Base-by-base conservation (phyloP, 2,329 filamentous ascomycete genomes). In the Chaetomium sp. region DNA sequence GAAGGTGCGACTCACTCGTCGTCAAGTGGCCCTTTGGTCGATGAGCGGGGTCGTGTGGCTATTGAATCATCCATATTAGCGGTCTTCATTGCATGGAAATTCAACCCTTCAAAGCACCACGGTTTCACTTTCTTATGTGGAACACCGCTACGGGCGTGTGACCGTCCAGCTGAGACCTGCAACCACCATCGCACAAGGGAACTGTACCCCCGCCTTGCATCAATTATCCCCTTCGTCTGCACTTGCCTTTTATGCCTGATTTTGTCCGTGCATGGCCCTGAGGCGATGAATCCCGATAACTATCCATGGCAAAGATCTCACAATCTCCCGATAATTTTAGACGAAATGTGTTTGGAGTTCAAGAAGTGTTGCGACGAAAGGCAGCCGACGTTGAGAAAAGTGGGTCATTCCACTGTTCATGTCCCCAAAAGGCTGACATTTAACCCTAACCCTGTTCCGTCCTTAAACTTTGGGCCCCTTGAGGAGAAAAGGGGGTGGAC, bases 1-100 rank as follows among this genome's bases (percentile, higher is more conserved):
- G 59, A 49, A 41, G 8, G 2, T 11, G 41, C 42, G 27, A 92
- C 87, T 92, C 87, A 60, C 54, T 86, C 82, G 59, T 76, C 74
- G 65, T 94, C 89, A 19, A 95, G 75, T 4, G 90, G 90, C 1
- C 89, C 89, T 70, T 85, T 88, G 4, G 89, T 94, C 45, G 86
- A 80, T 43, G 86, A 83, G 50, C 86, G 77, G 7, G 86, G 80
- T 45, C 85, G 73, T n/a, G 79, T 72, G 46, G 79, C 80, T 82
- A 62, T 10, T 27, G 32, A 27, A 46, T 63, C 41, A 61, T 7
- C 40, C 12, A 4, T 12, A 42, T 11, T 14, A n/a, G 40, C 6
- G 10, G 12, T 9, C 11, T 42, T 42, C 1, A 6, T n/a, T 42
- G 11, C 6, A 42, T 42, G 5, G 3, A 42, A 42, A 42, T 42